Evolutionary conservation across 1,139 yeast species (phyloP).

Genomic region (Debaryomyces robertsiae): DNA sequence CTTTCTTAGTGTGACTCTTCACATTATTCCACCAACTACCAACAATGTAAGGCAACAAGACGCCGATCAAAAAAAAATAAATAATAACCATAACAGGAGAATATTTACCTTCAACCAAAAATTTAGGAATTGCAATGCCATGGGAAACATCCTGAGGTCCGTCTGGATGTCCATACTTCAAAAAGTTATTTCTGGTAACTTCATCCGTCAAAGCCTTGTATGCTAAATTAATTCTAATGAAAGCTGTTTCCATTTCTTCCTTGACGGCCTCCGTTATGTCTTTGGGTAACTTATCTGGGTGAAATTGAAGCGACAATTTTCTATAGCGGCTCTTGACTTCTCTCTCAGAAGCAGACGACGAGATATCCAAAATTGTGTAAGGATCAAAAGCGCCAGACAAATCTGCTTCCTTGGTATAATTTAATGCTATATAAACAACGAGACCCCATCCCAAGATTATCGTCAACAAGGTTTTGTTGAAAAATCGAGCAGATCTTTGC

Average conservation of each 20-base stretch:
- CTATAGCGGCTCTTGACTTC: slow-evolving; percentile 83
- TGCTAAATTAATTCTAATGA: slow-evolving; percentile 85
- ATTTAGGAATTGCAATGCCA: slow-evolving; percentile 94
- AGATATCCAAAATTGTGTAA: slow-evolving; percentile 78
- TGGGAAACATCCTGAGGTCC: slow-evolving; percentile 95
- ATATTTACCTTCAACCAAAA: slow-evolving; percentile 82
- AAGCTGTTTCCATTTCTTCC: slow-evolving; percentile 67
- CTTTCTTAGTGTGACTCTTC: slow-evolving; percentile 78
- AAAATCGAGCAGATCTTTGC: slow-evolving; percentile 39
- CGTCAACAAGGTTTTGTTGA: slow-evolving; percentile 48
- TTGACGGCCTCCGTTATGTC: slow-evolving; percentile 65
- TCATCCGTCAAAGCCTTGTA: slow-evolving; percentile 95
- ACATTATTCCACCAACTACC: slow-evolving; percentile 90
- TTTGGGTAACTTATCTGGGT: slow-evolving; percentile 87
- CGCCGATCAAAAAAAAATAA: slow-evolving; percentile 75
- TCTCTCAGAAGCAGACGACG: slow-evolving; percentile 67
- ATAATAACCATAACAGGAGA: slow-evolving; percentile 64
- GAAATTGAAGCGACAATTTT: slow-evolving; percentile 82
- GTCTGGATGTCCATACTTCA: slow-evolving; percentile 95
- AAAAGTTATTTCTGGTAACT: slow-evolving; percentile 74
- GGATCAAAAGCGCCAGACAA: slow-evolving; percentile 74
- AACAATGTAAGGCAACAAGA: slow-evolving; percentile 76
- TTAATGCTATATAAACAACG: slow-evolving; percentile 52
- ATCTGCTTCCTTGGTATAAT: slow-evolving; percentile 51
- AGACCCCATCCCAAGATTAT: slow-evolving; percentile 69